Evolutionary conservation across 2,329 filamentous ascomycete species (phyloP).

Genomic region (Fusarium agapanthi): DNA sequence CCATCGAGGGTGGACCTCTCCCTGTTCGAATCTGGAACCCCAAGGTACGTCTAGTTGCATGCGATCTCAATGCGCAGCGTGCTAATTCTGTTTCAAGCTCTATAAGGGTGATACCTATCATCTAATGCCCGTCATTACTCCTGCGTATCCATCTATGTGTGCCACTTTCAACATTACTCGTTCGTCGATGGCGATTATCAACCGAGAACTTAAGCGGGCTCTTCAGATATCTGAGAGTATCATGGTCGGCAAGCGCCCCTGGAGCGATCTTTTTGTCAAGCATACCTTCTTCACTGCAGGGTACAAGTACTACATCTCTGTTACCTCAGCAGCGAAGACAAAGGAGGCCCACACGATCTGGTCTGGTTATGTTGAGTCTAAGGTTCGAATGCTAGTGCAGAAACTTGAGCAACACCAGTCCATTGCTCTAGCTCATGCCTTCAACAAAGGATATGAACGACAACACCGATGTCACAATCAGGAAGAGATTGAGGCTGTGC

Average conservation of each 20-base stretch:
- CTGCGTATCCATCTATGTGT: slow-evolving; percentile 97
- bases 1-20: slow-evolving; percentile 82
- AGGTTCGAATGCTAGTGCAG: slow-evolving; percentile 84
- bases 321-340: slow-evolving; percentile 82
- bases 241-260: slow-evolving; percentile 76
- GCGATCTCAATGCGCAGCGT: neutral
- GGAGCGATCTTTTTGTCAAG: slow-evolving; percentile 88
- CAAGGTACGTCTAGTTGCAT: slow-evolving; percentile 61
- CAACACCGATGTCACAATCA: slow-evolving; percentile 73
- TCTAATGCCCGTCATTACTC: slow-evolving; percentile 98
- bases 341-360: slow-evolving; percentile 87
- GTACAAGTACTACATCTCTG: slow-evolving; percentile 95
- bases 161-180: slow-evolving; percentile 92
- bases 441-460: slow-evolving; percentile 91
- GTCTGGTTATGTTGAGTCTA: slow-evolving; percentile 94
- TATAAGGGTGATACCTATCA: slow-evolving; percentile 85
- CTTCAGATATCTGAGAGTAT: slow-evolving; percentile 82
- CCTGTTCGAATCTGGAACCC: slow-evolving; percentile 95
- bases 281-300: slow-evolving; percentile 93
- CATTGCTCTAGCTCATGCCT: slow-evolving; percentile 86
- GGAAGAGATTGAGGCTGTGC: slow-evolving; percentile 61
- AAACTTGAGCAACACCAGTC: slow-evolving; percentile 82
- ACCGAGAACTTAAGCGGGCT: slow-evolving; percentile 81
- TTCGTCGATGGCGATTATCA: slow-evolving; percentile 86
- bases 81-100: slow-evolving; percentile 56